Evolutionary conservation across 1,139 yeast genomes (phyloP).

Genomic region (Blastobotrys illinoisensis): DNA sequence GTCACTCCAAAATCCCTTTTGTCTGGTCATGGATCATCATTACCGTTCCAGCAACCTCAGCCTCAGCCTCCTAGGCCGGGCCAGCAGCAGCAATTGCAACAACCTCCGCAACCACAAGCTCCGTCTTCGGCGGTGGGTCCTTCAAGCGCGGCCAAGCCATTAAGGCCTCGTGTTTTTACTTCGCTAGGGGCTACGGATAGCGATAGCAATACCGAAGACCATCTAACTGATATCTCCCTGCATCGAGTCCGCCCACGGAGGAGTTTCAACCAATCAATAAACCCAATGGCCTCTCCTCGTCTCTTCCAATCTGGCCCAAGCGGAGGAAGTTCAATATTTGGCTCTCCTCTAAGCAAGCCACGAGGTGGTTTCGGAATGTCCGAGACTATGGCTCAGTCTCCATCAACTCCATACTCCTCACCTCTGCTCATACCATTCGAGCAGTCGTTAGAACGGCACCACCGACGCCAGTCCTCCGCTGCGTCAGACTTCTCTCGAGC

Average conservation of each 20-base stretch:
- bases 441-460: slow-evolving; percentile 15
- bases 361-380: not conserved
- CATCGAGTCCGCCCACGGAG: not conserved
- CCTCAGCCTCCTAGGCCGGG: not conserved
- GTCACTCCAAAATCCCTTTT: slow-evolving; percentile 5
- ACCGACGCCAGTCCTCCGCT: slow-evolving; percentile 26
- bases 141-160: not conserved
- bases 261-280: not conserved
- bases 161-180: not conserved
- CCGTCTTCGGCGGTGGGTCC: not conserved
- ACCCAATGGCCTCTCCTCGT: not conserved
- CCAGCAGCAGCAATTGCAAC: not conserved
- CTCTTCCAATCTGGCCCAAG: not conserved
- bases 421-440: slow-evolving; percentile 29
- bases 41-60: not conserved
- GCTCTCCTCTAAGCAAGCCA: not conserved
- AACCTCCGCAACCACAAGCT: not conserved
- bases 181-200: not conserved
- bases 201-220: not conserved
- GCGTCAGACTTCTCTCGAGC: slow-evolving; percentile 37
- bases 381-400: slow-evolving; percentile 15
- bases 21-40: not conserved
- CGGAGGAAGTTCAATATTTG: not conserved
- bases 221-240: not conserved
- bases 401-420: slow-evolving; percentile 28